A percentile compares a stretch with the other conserved stretches of the same genome.
These are phyloP conservation scores for Penicillium nucicola DNA, from an alignment of 495 filamentous ascomycete genomes.

Conservation along the genomic window DNA sequence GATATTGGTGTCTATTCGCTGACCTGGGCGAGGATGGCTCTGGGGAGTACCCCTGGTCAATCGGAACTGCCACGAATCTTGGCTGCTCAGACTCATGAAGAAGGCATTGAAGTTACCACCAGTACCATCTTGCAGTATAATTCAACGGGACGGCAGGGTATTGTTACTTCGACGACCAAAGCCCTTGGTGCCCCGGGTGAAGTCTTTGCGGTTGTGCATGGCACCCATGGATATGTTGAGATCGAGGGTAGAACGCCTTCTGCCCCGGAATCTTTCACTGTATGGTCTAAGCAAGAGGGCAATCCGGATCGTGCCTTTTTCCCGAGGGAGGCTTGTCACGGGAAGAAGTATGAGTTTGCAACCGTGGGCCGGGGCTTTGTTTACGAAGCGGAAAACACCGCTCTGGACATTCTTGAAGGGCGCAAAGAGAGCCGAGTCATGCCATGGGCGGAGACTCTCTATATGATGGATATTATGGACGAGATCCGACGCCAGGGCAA, in stretches of 20 bases:
- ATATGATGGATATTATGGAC: constrained; percentile 25
- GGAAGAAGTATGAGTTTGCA: constrained; percentile 10
- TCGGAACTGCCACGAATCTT: constrained; percentile 9
- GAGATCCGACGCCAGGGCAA: constrained; percentile 21
- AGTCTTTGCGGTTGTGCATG: constrained; percentile 15
- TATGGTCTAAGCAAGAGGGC: constrained; percentile 5
- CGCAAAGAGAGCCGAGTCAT: constrained; percentile 16
- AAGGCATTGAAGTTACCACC: constrained; percentile 19
- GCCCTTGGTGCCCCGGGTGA: constrained; percentile 1
- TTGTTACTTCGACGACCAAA: constrained; percentile 17
- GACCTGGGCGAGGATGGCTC: constrained; percentile 16
- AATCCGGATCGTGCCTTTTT: not conserved
- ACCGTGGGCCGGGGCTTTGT: constrained; percentile 13
- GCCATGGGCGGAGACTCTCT: constrained; percentile 17
- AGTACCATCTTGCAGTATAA: constrained; percentile 16
- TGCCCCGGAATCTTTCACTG: constrained; percentile 18
- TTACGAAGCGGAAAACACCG: constrained; percentile 17
- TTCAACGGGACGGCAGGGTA: constrained; percentile 15
- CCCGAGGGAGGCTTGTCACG: not conserved
- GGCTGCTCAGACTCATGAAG: constrained; percentile 14
- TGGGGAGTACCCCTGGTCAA: constrained; percentile 3
- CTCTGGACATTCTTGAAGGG: constrained; percentile 18
- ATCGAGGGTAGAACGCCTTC: constrained; percentile 18
- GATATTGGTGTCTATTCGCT: constrained; percentile 25
- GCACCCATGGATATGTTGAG: constrained; percentile 17